Evolutionary conservation across 2,329 filamentous ascomycete species (phyloP).

Genomic region (Hortaea sp.): DNA sequence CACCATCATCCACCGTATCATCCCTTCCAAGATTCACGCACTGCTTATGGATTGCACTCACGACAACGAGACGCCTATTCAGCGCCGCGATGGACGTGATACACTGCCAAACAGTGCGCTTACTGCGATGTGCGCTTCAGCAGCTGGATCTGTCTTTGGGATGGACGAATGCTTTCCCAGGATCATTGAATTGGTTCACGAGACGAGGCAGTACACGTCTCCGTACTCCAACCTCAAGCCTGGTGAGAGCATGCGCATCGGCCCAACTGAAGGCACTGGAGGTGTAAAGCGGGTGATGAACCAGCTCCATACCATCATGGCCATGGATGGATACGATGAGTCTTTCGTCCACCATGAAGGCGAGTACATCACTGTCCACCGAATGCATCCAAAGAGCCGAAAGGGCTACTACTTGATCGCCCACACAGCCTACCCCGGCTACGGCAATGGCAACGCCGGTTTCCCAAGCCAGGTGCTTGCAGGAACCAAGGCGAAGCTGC

Average conservation of each 20-base stretch:
- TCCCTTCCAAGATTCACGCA: conserved; percentile 79
- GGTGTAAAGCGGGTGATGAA: conserved; percentile 88
- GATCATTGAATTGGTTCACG: conserved; percentile 84
- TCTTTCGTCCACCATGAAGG: conserved; percentile 95
- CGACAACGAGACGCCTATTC: conserved; percentile 91
- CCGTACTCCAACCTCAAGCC: conserved; percentile 50
- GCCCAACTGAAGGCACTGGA: conserved; percentile 74
- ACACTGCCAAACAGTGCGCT: conserved; percentile 89
- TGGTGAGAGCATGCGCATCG: conserved; percentile 46
- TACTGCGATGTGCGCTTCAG: conserved; percentile 91
- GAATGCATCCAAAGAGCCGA: conserved; percentile 82
- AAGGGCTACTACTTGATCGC: conserved; percentile 94
- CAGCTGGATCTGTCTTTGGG: conserved; percentile 92
- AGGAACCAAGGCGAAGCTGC: conserved; percentile 73
- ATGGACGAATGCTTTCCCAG: conserved; percentile 95
- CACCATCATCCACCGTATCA: conserved; percentile 70
- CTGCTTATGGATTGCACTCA: conserved; percentile 99
- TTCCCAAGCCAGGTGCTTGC: conserved; percentile 70
- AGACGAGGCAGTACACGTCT: conserved; percentile 74
- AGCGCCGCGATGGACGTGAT: conserved; percentile 88
- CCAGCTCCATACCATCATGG: conserved; percentile 90
- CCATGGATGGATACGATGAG: conserved; percentile 85
- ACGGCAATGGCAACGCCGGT: conserved; percentile 71
- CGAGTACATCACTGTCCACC: conserved; percentile 91
- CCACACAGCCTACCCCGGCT: conserved; percentile 89